These are phyloP conservation scores for Haematococcus lacustris DNA, from an alignment of 139 green algal species.

Conservation along the genomic window DNA sequence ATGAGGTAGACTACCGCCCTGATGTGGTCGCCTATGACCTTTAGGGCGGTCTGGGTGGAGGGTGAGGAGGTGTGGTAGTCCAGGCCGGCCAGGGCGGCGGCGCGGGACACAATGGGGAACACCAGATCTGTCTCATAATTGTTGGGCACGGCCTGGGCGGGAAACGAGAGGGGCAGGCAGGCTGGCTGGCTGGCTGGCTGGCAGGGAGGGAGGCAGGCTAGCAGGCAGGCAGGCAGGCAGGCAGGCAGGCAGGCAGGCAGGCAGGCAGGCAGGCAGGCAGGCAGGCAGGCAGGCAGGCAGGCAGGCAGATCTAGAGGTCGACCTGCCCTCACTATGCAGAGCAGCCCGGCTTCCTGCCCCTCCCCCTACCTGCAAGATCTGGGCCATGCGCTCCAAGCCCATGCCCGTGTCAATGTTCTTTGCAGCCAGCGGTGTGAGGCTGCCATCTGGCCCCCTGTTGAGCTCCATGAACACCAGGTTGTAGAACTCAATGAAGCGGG, in stretches of 20 bases:
- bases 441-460: slow-evolving; percentile 62
- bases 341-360: no score
- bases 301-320: not conserved
- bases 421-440: slow-evolving; percentile 60
- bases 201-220: no score
- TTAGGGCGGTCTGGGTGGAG: slow-evolving; percentile 49
- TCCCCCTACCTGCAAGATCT: slow-evolving; percentile 84
- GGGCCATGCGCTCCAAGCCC: slow-evolving; percentile 89
- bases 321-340: not conserved
- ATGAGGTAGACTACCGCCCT: slow-evolving; percentile 80
- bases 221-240: no score
- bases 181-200: no score
- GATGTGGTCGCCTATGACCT: slow-evolving; percentile 83
- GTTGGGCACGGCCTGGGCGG: slow-evolving; percentile 71
- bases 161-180: no score
- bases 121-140: slow-evolving; percentile 97
- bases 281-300: no score
- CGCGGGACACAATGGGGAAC: slow-evolving; percentile 73
- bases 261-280: no score
- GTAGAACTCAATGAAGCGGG: slow-evolving; percentile 51
- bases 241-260: no score
- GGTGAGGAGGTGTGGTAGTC: slow-evolving; percentile 51
- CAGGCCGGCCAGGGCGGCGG: slow-evolving; percentile 57
- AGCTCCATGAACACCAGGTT: slow-evolving; percentile 78
- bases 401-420: slow-evolving; percentile 96